Percentiles rank a stretch among this genome's conserved stretches.
phyloP scores from a whole-genome alignment of 352 stramenopile genomes.

The Elongisporangium prolatum region DNA sequence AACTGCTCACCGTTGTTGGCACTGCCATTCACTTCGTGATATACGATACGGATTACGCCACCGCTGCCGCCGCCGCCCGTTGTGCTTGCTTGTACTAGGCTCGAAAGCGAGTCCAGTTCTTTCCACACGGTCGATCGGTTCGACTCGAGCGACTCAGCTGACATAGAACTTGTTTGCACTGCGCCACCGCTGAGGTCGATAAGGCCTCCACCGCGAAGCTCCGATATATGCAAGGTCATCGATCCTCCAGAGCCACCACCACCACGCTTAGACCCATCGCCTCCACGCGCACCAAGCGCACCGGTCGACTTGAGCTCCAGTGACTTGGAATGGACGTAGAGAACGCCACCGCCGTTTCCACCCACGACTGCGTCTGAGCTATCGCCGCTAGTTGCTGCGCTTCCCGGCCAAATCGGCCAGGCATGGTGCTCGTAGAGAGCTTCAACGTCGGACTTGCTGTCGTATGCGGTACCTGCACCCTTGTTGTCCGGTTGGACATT shows the following conservation, averaged over 20 bases:
- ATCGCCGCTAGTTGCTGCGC: constrained; percentile 48
- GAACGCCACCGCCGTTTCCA: constrained; percentile 62
- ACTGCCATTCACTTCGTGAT: constrained; percentile 20
- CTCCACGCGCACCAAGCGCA: constrained; percentile 45
- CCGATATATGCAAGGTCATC: constrained; percentile 50
- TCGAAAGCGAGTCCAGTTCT: neutral
- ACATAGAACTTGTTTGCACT: constrained; percentile 8
- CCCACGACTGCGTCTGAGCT: constrained; percentile 46
- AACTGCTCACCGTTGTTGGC: constrained; percentile 48
- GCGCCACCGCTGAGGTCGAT: constrained; percentile 58
- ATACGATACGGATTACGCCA: constrained; percentile 55
- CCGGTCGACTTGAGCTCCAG: constrained; percentile 40
- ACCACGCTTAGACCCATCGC: constrained; percentile 48
- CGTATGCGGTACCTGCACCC: constrained; percentile 40
- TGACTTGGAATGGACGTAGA: constrained; percentile 56
- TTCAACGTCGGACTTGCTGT: constrained; percentile 15
- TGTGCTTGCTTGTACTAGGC: constrained; percentile 8
- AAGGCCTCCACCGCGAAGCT: constrained; percentile 50
- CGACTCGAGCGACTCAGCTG: neutral
- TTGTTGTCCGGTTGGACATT: constrained; percentile 50
- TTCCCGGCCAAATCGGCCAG: constrained; percentile 69
- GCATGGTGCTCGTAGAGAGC: constrained; percentile 1
- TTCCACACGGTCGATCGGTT: neutral
- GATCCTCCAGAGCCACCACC: constrained; percentile 69
- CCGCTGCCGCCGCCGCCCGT: constrained; percentile 55